These are phyloP conservation scores for Cystobasidium slooffiae DNA, from an alignment of 1,284 basidiomycete genomes.

Conservation along the genomic window DNA sequence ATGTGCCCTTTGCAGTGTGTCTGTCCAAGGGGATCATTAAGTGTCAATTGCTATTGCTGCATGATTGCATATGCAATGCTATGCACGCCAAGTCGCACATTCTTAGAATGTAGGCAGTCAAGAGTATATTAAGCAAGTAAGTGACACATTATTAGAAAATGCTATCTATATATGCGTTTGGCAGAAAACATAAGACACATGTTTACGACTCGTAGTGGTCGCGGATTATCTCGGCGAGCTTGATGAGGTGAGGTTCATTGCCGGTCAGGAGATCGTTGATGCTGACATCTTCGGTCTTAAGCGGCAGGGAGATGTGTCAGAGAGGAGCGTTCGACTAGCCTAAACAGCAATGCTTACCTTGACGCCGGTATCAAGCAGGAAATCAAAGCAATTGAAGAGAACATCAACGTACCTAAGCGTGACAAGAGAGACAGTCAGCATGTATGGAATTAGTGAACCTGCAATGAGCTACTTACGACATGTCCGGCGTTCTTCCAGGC, in stretches of 20 bases:
- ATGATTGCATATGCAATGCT: no score
- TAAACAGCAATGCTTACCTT: conserved; percentile 57
- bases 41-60: no score
- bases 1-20: no score
- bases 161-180: conserved; percentile 13
- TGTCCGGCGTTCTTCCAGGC: conserved; percentile 40
- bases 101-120: no score
- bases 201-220: conserved; percentile 1
- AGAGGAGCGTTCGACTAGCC: background rate
- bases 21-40: no score
- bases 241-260: conserved; percentile 74
- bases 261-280: conserved; percentile 86
- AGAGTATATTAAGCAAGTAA: no score
- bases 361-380: conserved; percentile 82
- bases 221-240: conserved; percentile 71
- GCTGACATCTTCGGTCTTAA: conserved; percentile 75
- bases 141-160: background rate
- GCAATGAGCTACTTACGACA: conserved; percentile 38
- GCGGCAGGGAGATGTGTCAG: background rate
- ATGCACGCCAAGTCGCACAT: no score
- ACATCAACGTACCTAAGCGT: conserved; percentile 68
- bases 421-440: conserved; percentile 54
- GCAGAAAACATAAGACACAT: background rate
- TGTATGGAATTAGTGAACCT: background rate
- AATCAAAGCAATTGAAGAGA: conserved; percentile 84